Base-by-base conservation (phyloP, 345 rosid genomes). In the Viola odorata region DNA sequence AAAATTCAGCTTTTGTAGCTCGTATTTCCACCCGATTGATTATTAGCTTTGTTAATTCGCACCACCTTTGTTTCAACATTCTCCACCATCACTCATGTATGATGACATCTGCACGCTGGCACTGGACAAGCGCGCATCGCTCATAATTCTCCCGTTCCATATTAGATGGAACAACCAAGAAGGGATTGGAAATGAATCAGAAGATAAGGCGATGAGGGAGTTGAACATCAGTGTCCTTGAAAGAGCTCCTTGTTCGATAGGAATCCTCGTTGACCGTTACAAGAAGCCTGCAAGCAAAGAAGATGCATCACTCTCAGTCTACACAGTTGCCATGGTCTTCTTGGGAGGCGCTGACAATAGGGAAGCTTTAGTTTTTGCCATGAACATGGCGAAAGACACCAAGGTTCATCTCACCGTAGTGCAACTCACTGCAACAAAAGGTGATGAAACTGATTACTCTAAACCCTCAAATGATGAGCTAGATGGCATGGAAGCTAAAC, bases 61-160 rank as follows among this genome's bases (percentile, higher is more conserved):
- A n/a, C n/a, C n/a, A n/a, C n/a, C n/a, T n/a, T n/a, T n/a, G n/a
- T n/a, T n/a, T n/a, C n/a, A n/a, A n/a, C n/a, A n/a, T 23, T 67
- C 76, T 9, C 63, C 66, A 2, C 51, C 63, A 0, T 16, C 58
- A 3, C 12, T 64, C 0, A 69, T 78, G 75, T 58, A 63, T 12
- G 80, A 78, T 3, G 82, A 78, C 45, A 64, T 78, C 3, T 75
- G 73, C 51, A 61, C 62, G 16, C 61, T 75, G 8, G 73, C 77
- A 8, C 51, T 78, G 3, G 71, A 63, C 17, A 66, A 69, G 6
- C 58, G 7, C 0, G 59, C 75, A 0, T 55, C 64, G 23, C 14
- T 75, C 5, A 50, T 78, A 9, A 12, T 78, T 4, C 81, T 78
- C 12, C 86, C 86, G 3, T 81, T 78, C 53, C 83, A 81, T 58